phyloP scores from a whole-genome alignment of 495 filamentous ascomycete genomes.

The Viridothelium virens region DNA sequence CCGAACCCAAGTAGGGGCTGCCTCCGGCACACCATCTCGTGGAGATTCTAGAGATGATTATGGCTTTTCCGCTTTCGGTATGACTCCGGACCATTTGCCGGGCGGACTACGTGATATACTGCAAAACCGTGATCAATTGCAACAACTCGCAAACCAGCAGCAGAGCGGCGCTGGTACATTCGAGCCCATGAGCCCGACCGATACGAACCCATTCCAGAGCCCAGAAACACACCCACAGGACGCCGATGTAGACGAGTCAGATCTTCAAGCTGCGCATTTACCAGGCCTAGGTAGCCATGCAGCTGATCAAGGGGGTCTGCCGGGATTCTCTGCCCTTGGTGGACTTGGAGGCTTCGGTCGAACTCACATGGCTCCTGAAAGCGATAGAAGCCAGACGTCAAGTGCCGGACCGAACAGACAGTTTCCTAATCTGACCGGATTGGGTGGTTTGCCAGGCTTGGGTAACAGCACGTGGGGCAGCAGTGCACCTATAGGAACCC shows the following conservation, averaged over 20 bases:
- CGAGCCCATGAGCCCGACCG: conserved; percentile 80
- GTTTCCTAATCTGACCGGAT: conserved; percentile 58
- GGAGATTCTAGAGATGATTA: conserved; percentile 43
- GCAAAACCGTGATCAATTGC: conserved; percentile 50
- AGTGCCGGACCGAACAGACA: conserved; percentile 64
- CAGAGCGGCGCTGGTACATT: conserved; percentile 42
- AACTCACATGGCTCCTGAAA: conserved; percentile 50
- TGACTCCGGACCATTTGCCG: conserved; percentile 59
- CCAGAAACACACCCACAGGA: conserved; percentile 73
- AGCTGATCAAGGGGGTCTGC: conserved; percentile 41
- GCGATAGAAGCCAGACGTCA: conserved; percentile 84
- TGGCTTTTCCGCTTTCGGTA: conserved; percentile 64
- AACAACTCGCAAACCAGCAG: conserved; percentile 50
- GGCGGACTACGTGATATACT: conserved; percentile 54
- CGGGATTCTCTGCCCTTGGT: conserved; percentile 34
- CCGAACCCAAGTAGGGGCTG: conserved; percentile 28
- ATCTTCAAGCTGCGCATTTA: conserved; percentile 49
- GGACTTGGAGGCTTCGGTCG: conserved; percentile 30
- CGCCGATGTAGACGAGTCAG: conserved; percentile 50
- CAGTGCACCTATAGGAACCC: not conserved
- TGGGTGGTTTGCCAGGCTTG: conserved; percentile 52
- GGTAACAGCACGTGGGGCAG: conserved; percentile 28
- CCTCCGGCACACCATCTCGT: conserved; percentile 49
- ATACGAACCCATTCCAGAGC: conserved; percentile 96
- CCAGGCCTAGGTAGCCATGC: conserved; percentile 50